These are phyloP conservation scores for Starmerella kuoi DNA, from an alignment of 805 yeast genomes.

Conservation along the genomic window DNA sequence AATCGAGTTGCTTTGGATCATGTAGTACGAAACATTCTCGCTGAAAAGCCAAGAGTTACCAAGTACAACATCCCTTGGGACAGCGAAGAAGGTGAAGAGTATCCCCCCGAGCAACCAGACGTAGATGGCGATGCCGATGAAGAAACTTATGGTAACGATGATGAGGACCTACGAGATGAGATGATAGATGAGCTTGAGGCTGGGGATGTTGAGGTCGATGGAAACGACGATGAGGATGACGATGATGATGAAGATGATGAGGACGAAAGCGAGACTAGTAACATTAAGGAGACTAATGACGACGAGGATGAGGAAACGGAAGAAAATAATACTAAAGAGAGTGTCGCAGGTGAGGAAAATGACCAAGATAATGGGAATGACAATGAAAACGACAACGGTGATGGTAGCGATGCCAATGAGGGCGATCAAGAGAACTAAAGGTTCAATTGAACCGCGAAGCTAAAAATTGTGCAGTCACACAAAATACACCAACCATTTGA, in stretches of 20 bases:
- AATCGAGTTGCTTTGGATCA: conserved; percentile 85
- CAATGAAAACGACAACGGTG: conserved; percentile 5
- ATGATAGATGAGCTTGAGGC: conserved; percentile 22
- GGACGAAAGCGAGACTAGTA: conserved; percentile 6
- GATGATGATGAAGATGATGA: conserved; percentile 8
- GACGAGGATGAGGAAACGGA: conserved; percentile 2
- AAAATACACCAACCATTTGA: too few species aligned
- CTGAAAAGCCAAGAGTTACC: conserved; percentile 96
- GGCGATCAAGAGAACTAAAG: too few species aligned
- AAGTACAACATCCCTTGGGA: conserved; percentile 91
- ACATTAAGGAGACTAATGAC: conserved; percentile 1
- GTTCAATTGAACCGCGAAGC: too few species aligned
- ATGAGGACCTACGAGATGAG: conserved; percentile 22
- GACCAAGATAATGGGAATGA: too few species aligned
- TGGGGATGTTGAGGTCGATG: conserved; percentile 22
- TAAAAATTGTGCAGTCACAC: too few species aligned
- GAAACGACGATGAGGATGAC: conserved; percentile 16
- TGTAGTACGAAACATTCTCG: conserved; percentile 85
- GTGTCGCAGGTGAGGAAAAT: conserved; percentile 1
- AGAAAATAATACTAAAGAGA: not conserved
- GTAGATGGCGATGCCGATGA: conserved; percentile 22
- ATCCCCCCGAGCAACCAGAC: conserved; percentile 26
- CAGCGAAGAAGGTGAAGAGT: conserved; percentile 21
- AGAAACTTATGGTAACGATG: conserved; percentile 23
- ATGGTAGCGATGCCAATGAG: too few species aligned